Base-by-base conservation (phyloP, 176 grass and related monocot genomes). In the Hyparrhenia diplandra region DNA sequence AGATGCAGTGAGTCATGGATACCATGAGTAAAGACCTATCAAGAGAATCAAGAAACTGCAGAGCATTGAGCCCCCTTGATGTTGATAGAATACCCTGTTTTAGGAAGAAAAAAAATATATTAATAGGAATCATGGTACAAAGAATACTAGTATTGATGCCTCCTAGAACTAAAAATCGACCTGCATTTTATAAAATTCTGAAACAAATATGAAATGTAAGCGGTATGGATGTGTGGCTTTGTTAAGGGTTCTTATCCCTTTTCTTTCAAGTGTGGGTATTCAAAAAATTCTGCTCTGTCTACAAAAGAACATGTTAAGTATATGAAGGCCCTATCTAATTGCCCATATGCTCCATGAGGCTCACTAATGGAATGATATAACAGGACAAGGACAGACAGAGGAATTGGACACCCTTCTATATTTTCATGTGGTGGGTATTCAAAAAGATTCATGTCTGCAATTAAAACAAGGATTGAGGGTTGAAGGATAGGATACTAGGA, bases 1-100 rank as follows among this genome's bases (percentile, higher is more conserved):
- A 20, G 23, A 78, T 23, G 29, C 13, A 80, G 35, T 12, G 74
- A 13, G 34, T 63, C 47, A 64, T 18, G 18, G 36, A 73, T 78
- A 88, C 94, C 82, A 73, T 89, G 80, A 94, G 74, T 66, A 94
- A 82, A 74, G 94, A 97, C 67, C 45, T 92, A 74, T 97, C 94
- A 71, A 85, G 87, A 71, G 85, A 84, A 88, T 92, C 87, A 69
- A 97, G 83, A 62, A 62, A 75, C 58, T 83, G 85, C 35, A 97
- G 80, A 68, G 81, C 83, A 88, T 89, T 85, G 54, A 88, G 88
- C 25, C 94, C 92, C 82, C 76, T 94, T 39, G 87, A 75, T 77
- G 94, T 97, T 31, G 94, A 97, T 42, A 97, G 94, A 89, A 97
- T 87, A 27, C 94, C 94, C 94, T 97, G 85, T 69, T 30, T 30